Base-by-base conservation (phyloP, 805 yeast species). In the Lachancea cidri region DNA sequence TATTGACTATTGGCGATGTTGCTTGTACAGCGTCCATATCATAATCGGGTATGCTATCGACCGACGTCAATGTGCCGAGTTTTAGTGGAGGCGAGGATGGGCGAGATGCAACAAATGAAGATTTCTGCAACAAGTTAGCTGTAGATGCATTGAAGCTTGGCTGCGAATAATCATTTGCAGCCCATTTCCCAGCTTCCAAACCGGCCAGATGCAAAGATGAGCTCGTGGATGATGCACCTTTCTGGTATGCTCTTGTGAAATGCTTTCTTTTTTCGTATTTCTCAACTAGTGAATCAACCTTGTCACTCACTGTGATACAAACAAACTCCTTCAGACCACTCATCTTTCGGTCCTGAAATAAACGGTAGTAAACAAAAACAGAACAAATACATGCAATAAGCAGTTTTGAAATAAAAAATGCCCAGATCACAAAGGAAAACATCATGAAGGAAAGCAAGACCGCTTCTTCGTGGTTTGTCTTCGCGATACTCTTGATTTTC, bases 371-470 rank as follows among this genome's bases (percentile, higher is more conserved):
- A 2, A 82, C 72, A 3, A 80, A 83, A 11, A 76, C 49, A 35
- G 71, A 70, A 44, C 72, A 67, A 2, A 77, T 29, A 47, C 81
- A 46, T 1, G 86, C 89, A 41, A 77, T 53, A 17, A 68, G 49
- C 43, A 83, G 74, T 55, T 71, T 70, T 39, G 75, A 54, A 45
- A 83, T 72, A 67, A 84, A 83, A 40, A 83, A 62, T 9, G 78
- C 65, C 89, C 93, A 87, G 50, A 87, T 73, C 13, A 75, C 58
- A 52, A 87, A 77, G 1, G 95, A 83, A 43, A 83, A 71, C 30
- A 83, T 68, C 91, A 86, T 86, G 49, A 83, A 72, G 19, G 86
- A 76, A 18, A 87, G 58, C 17, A 86, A 73, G n/a, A 86, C 64
- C 2, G 94, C 86, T 54, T 84, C 82, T 33, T 72, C 66, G 46